Base-by-base conservation (phyloP, 2,329 filamentous ascomycete genomes). In the Ophiostoma tasmaniense region DNA sequence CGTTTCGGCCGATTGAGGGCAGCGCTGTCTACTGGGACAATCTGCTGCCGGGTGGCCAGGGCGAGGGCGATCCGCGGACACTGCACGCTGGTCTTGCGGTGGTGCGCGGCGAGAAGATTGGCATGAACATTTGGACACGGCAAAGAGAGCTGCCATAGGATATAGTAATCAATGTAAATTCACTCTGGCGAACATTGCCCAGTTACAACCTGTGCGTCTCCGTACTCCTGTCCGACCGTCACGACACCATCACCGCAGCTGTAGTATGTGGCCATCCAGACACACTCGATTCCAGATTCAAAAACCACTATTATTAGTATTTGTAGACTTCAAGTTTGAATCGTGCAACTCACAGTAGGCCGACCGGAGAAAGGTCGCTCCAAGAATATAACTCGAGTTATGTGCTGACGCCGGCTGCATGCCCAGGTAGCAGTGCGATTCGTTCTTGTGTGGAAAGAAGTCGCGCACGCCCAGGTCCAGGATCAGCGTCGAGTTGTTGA, bases 121-220 rank as follows among this genome's bases (percentile, higher is more conserved):
- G 82, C 13, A 82, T 84, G 81, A 84, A 84, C 69, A 83, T 84
- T 45, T 84, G 81, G 81, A 84, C 82, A 50, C 76, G 81, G 55
- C 78, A 83, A 13, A 55, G 50, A 22, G 22, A 55, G 50, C 50
- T 55, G 50, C 50, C 50, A n/a, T 45, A 20, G 17, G 20, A 45
- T 20, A n/a, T 4, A 45, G 42, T 45, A 52, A 52, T n/a, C 1
- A n/a, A 52, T 10, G 10, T 7, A 52, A 52, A 20, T 22, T 10
- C n/a, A n/a, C 45, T 52, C 10, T 52, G n/a, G 20, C n/a, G 45
- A 52, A n/a, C 45, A 52, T 22, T 52, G 45, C 45, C 45, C 45
- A 3, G 45, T 22, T 20, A 52, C 45, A 1, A 52, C 45, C 4
- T 52, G 45, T 8, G 10, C 20, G n/a, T 52, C 45, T 17, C 45